phyloP scores from a whole-genome alignment of 805 yeast species.

The Candida boidinii region DNA sequence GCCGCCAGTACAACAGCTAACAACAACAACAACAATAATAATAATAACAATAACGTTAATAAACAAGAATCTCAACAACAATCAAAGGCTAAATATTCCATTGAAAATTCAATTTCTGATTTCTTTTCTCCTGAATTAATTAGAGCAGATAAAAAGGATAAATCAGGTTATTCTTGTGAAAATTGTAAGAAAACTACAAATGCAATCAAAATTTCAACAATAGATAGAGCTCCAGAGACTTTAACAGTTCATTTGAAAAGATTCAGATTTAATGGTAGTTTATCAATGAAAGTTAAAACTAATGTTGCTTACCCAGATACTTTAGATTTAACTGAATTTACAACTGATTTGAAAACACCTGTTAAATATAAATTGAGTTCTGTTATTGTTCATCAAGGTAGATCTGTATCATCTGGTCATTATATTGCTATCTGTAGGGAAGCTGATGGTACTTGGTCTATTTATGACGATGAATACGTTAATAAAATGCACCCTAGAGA shows the following conservation, averaged over 20 bases:
- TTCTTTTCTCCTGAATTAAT: slow-evolving; percentile 80
- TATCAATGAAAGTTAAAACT: slow-evolving; percentile 79
- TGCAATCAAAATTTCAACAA: slow-evolving; percentile 68
- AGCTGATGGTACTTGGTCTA: slow-evolving; percentile 88
- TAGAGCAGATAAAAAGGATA: slow-evolving; percentile 55
- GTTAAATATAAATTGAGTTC: slow-evolving; percentile 64
- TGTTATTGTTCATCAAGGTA: slow-evolving; percentile 90
- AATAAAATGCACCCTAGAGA: slow-evolving; percentile 62
- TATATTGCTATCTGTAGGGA: slow-evolving; percentile 86
- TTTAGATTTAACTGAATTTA: slow-evolving; percentile 63
- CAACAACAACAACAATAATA: slow-evolving; percentile 2
- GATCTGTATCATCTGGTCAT: slow-evolving; percentile 89
- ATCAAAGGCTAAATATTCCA: slow-evolving; percentile 38
- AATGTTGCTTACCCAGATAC: slow-evolving; percentile 73
- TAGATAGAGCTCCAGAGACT: slow-evolving; percentile 82
- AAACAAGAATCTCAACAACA: neutral
- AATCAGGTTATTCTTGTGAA: slow-evolving; percentile 82
- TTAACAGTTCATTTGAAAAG: slow-evolving; percentile 81
- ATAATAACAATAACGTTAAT: neutral
- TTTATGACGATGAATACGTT: slow-evolving; percentile 89
- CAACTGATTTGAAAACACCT: slow-evolving; percentile 35
- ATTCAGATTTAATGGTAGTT: slow-evolving; percentile 75
- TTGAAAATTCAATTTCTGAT: slow-evolving; percentile 68
- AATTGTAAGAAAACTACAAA: slow-evolving; percentile 69
- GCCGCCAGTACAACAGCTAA: neutral